These are phyloP conservation scores for Leccinum angustisporum DNA, from an alignment of 1,284 basidiomycete species.

Conservation along the genomic window DNA sequence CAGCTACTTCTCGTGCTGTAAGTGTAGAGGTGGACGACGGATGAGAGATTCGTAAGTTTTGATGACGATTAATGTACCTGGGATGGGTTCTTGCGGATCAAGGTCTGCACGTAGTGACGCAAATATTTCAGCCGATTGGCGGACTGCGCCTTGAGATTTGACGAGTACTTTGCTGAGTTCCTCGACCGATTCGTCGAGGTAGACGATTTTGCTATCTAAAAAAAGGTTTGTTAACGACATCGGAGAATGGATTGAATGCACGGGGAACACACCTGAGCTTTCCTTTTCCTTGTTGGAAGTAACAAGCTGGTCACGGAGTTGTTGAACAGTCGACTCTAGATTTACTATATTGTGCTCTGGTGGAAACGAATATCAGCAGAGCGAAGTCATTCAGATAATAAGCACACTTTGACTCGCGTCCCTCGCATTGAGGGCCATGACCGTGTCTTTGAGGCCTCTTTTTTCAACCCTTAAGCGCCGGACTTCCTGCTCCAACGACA, in stretches of 20 bases:
- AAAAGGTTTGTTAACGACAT: neutral
- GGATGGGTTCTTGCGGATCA: neutral
- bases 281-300: neutral
- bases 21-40: neutral
- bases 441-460: neutral
- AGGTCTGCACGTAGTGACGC: neutral
- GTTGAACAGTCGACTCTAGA: neutral
- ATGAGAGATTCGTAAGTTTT: neutral
- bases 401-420: neutral
- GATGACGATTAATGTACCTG: neutral
- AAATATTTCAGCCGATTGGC: neutral
- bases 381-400: neutral
- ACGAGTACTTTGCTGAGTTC: neutral
- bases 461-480: neutral
- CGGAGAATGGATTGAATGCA: neutral
- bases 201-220: neutral
- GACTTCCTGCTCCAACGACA: neutral
- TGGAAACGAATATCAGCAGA: neutral
- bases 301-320: neutral
- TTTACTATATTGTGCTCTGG: neutral
- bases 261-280: neutral
- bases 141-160: neutral
- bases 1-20: neutral
- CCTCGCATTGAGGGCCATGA: neutral
- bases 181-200: neutral